Evolutionary conservation across 345 rosid species (phyloP), one percentile per base, ranked within the genome.

Genomic region (Citrus reticulata): DNA sequence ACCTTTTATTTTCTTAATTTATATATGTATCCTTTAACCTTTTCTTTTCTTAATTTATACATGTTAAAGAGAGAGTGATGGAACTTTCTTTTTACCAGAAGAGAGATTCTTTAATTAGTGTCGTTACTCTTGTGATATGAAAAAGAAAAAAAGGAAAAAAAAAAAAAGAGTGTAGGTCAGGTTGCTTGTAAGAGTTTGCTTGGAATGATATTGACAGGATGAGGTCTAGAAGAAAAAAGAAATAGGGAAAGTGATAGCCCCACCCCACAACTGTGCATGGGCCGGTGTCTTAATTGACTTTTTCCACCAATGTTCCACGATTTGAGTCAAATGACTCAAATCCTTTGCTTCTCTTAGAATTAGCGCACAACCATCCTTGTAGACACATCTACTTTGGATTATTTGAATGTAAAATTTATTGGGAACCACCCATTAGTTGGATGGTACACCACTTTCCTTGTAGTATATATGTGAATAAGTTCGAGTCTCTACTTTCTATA

Each of bases 121-220:
- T 46, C 51, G 1, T 46, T 46, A 46, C 17, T 59, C 68, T 30
- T 9, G 46, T 40, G 32, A 57, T 49, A 7, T 35, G 63, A 37
- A 62, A 69, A 68, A 37, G 11, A 6, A 46, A 65, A 7, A 6
- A 6, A 35, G 30, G 29, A 29, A 6, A 37, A 37, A 29, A 6
- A 37, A 37, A 37, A 35, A 68, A 37, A 17, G 4, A 8, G 39
- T 58, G 77, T 71, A 19, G 77, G 81, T 66, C 34, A 0, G 80
- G 76, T 83, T 83, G 79, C 90, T 86, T 83, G 87, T 73, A 0
- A 29, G 49, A 78, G 78, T 78, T 82, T 66, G 82, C 84, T 37
- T 79, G 79, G 77, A 68, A 67, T 59, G 80, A 74, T 27, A 79
- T 39, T n/a, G 75, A 85, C 6, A 16, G 9, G 32, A 27, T 55